Conservation (phyloP, 1,284 basidiomycete genomes). For the Tylopilus sp. region DNA sequence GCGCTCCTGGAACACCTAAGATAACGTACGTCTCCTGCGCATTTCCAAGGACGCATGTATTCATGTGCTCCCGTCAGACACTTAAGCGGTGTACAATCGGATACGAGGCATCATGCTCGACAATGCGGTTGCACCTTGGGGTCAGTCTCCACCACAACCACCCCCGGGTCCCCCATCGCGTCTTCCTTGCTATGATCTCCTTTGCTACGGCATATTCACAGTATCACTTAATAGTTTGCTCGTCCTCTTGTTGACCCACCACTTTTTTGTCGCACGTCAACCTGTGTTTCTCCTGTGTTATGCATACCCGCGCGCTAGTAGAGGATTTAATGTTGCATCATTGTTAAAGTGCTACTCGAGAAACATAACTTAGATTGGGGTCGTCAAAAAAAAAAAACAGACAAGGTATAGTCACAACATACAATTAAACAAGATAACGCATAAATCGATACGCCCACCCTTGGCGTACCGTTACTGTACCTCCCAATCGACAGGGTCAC, state of each 20-base stretch:
- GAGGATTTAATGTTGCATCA: background rate
- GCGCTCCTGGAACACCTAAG: constrained; percentile 82
- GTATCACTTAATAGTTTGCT: too few species aligned
- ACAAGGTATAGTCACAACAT: too few species aligned
- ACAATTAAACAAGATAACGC: too few species aligned
- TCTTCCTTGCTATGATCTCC: constrained; percentile 8
- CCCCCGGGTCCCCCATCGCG: constrained; percentile 15
- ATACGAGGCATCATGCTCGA: constrained; percentile 74
- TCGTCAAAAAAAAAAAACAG: too few species aligned
- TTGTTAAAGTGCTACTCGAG: too few species aligned
- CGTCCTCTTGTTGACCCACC: too few species aligned
- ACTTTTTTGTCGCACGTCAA: too few species aligned
- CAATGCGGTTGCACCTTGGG: constrained; percentile 53
- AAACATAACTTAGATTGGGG: too few species aligned
- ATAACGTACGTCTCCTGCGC: constrained; percentile 61
- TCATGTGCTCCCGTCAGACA: constrained; percentile 52
- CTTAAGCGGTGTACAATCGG: constrained; percentile 77
- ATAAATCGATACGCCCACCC: constrained; percentile 33
- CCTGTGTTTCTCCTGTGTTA: too few species aligned
- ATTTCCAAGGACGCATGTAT: background rate
- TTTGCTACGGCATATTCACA: too few species aligned
- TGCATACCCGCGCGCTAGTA: background rate
- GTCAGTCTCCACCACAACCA: constrained; percentile 27
- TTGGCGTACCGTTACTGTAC: constrained; percentile 31
- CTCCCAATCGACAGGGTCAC: constrained; percentile 25